Percentiles rank a stretch among this genome's conserved stretches.
phyloP scores from a whole-genome alignment of 2,329 filamentous ascomycete genomes.

The Neopestalotiopsis rosae region DNA sequence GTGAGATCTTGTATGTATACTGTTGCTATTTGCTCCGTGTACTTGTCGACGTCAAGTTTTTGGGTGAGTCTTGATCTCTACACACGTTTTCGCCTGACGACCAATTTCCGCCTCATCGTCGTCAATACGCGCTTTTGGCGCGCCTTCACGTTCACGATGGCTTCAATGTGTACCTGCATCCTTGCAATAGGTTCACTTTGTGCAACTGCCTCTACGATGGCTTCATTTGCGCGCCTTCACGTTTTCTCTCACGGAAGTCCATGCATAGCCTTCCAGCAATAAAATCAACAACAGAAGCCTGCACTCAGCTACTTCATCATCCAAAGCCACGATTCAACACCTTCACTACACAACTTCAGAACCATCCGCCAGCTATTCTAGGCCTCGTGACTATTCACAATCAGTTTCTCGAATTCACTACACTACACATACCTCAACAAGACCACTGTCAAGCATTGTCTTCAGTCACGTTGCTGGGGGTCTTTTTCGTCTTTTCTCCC shows the following conservation, averaged over 20 bases:
- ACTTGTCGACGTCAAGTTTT: conserved; percentile 28
- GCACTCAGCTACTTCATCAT: conserved; percentile 7
- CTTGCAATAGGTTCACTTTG: background rate
- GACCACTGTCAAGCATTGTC: background rate
- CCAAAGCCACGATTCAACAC: background rate
- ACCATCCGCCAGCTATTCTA: background rate
- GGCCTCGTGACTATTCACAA: background rate
- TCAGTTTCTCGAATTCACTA: background rate
- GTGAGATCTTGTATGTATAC: conserved; percentile 46
- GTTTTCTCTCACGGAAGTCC: background rate
- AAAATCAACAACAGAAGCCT: background rate
- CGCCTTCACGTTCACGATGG: background rate
- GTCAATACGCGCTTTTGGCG: background rate
- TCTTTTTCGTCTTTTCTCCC: background rate
- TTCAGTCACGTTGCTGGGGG: background rate
- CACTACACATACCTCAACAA: background rate
- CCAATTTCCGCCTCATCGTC: background rate
- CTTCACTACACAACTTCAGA: conserved; percentile 15
- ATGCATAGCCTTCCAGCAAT: background rate
- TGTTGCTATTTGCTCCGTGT: conserved; percentile 41
- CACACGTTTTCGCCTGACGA: background rate
- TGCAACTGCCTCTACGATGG: background rate
- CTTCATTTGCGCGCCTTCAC: background rate
- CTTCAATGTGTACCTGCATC: background rate
- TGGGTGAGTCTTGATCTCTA: conserved; percentile 28